Base-by-base conservation (phyloP, 2,329 filamentous ascomycete species). In the Botrytis tulipae region DNA sequence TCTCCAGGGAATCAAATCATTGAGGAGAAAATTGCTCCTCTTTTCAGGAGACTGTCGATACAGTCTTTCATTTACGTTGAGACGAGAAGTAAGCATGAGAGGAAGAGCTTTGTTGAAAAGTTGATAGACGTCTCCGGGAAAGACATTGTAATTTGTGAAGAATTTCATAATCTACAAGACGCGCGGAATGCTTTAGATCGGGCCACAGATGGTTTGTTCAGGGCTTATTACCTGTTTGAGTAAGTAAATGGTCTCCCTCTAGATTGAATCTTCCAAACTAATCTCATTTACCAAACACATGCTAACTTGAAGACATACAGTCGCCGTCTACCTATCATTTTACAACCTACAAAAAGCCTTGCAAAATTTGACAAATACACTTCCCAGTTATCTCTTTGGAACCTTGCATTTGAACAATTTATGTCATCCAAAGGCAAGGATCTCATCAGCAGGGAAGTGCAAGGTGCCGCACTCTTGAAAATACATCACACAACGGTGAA, bases 81-180 rank as follows among this genome's bases (percentile, higher is more conserved):
- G 48, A n/a, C 48, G 48, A 54, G 3, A 54, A 54, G 25, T n/a
- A 3, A 10, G 12, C 25, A 54, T 54, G 48, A 54, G 1, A 54
- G 1, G 48, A n/a, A 1, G 12, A 54, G 0, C 25, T 54, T 54
- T 54, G 48, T 54, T n/a, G 48, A 54, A n/a, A 54, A n/a, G 48
- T 54, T 54, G 25, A 54, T 16, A n/a, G 48, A 54, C 12, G 2
- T n/a, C 48, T n/a, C 25, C 12, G 12, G 25, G 25, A n/a, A n/a
- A 7, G 48, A 54, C n/a, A 7, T 0, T n/a, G 25, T 54, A 16
- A 54, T n/a, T 16, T n/a, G 0, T 14, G 12, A 1, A n/a, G 12
- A n/a, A 1, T 54, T 54, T 7, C n/a, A 54, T 7, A 54, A 2
- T n/a, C 3, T 54, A 54, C 12, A 54, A n/a, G 48, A 54, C 5